phyloP scores from a whole-genome alignment of 768 basidiomycete species.

The Boletus reticulatus region DNA sequence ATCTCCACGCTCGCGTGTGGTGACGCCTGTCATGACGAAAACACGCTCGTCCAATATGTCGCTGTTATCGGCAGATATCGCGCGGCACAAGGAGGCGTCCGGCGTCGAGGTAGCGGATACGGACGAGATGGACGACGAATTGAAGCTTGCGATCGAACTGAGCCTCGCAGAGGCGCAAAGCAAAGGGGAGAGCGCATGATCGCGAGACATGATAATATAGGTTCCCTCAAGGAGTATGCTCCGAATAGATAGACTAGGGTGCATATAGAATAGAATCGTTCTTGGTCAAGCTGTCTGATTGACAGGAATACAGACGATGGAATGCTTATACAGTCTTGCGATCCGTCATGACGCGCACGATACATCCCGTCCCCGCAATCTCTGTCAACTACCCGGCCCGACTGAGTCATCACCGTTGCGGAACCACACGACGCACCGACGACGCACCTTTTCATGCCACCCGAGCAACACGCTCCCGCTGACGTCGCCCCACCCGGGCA shows the following conservation, averaged over 20 bases:
- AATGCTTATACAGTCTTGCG: conserved; percentile 48
- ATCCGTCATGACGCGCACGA: conserved; percentile 83
- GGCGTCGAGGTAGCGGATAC: not conserved
- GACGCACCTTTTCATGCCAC: conserved; percentile 94
- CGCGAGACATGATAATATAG: not conserved
- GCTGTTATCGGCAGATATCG: conserved; percentile 14
- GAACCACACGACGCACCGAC: conserved; percentile 16
- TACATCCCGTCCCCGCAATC: conserved; percentile 91
- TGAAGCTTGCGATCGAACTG: conserved; percentile 63
- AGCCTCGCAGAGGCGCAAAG: conserved; percentile 56
- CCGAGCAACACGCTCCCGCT: conserved; percentile 64
- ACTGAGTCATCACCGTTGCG: not conserved
- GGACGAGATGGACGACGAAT: conserved; percentile 59
- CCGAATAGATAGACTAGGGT: not conserved
- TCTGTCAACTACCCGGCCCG: conserved; percentile 70
- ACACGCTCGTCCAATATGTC: conserved; percentile 9
- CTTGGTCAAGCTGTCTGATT: not conserved
- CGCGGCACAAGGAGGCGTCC: not conserved
- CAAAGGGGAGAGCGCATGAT: conserved; percentile 10
- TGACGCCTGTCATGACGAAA: conserved; percentile 7
- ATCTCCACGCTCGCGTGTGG: conserved; percentile 16
- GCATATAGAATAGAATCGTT: conserved; percentile 3
- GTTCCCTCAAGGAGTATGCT: not conserved
- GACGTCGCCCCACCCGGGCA: conserved; percentile 57
- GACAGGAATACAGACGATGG: too few species aligned